phyloP scores from a whole-genome alignment of 1,284 basidiomycete species.

The Singerocomus inundabilis region DNA sequence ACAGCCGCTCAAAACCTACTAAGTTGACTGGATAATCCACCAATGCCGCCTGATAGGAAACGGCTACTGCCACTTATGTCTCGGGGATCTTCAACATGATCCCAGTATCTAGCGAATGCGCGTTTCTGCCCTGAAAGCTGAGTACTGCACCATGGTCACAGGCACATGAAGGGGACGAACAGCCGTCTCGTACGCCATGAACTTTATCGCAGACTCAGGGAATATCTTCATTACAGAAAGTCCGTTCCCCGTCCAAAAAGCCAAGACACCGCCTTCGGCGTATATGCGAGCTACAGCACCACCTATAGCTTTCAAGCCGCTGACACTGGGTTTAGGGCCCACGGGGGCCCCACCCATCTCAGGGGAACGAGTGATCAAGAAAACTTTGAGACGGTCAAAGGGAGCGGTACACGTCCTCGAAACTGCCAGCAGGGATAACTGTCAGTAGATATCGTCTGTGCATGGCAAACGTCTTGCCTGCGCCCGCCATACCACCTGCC shows the following conservation, averaged over 20 bases:
- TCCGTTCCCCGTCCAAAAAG: constrained; percentile 93
- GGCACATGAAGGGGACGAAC: constrained; percentile 46
- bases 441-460: constrained; percentile 7
- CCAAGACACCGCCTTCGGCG: constrained; percentile 80
- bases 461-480: constrained; percentile 51
- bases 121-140: constrained; percentile 65
- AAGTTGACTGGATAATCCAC: constrained; percentile 92
- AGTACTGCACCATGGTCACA: constrained; percentile 13
- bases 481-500: constrained; percentile 93
- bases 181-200: constrained; percentile 92
- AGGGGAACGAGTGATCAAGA: constrained; percentile 85
- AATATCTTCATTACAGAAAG: constrained; percentile 90
- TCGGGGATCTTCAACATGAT: constrained; percentile 84
- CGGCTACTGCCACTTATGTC: constrained; percentile 91
- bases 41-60: constrained; percentile 94
- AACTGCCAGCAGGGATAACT: constrained; percentile 46
- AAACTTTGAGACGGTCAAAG: constrained; percentile 96
- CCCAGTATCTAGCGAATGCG: constrained; percentile 89
- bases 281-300: constrained; percentile 81
- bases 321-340: constrained; percentile 44
- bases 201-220: constrained; percentile 98
- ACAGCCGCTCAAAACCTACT: constrained; percentile 46
- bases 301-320: constrained; percentile 68
- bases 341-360: constrained; percentile 59
- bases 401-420: constrained; percentile 96